Percentiles rank a stretch among this genome's conserved stretches.
phyloP scores from a whole-genome alignment of 257 asterid genomes.

The Linaria vulgaris region DNA sequence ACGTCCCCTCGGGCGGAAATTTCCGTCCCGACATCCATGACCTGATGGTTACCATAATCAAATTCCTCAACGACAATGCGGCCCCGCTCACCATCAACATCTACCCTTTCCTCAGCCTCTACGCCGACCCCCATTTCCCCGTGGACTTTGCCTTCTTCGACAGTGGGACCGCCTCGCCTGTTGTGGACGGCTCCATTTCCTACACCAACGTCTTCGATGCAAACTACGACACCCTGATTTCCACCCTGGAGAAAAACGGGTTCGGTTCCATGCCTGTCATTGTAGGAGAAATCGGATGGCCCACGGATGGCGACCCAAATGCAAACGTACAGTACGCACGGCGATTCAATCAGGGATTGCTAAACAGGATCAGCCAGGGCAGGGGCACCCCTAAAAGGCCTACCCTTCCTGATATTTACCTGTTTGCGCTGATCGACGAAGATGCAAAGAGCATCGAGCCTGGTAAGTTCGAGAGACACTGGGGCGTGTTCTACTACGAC shows the following conservation, averaged over 20 bases:
- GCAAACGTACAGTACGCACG: constrained; percentile 62
- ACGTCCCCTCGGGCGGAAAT: constrained; percentile 67
- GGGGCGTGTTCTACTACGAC: constrained; percentile 82
- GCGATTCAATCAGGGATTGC: constrained; percentile 70
- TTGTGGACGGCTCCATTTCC: constrained; percentile 57
- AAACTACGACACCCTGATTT: constrained; percentile 76
- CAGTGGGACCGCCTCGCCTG: constrained; percentile 56
- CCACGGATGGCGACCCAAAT: constrained; percentile 64
- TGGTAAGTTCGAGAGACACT: constrained; percentile 85
- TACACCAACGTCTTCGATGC: constrained; percentile 87
- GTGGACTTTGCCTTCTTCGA: constrained; percentile 78
- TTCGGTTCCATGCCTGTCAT: constrained; percentile 54
- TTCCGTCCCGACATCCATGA: constrained; percentile 68
- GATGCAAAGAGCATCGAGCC: constrained; percentile 71
- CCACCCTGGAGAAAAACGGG: constrained; percentile 79
- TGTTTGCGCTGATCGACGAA: constrained; percentile 71
- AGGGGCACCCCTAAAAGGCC: constrained; percentile 71
- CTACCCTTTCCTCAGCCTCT: constrained; percentile 85
- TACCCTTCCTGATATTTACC: constrained; percentile 56
- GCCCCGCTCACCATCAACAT: constrained; percentile 77
- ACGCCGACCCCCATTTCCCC: constrained; percentile 69
- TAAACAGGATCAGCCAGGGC: constrained; percentile 53
- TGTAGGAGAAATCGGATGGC: constrained; percentile 94
- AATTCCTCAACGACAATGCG: constrained; percentile 57
- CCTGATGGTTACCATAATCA: constrained; percentile 53